Evolutionary conservation across 2,329 filamentous ascomycete species (phyloP).

Genomic region (Trichoderma gracile): DNA sequence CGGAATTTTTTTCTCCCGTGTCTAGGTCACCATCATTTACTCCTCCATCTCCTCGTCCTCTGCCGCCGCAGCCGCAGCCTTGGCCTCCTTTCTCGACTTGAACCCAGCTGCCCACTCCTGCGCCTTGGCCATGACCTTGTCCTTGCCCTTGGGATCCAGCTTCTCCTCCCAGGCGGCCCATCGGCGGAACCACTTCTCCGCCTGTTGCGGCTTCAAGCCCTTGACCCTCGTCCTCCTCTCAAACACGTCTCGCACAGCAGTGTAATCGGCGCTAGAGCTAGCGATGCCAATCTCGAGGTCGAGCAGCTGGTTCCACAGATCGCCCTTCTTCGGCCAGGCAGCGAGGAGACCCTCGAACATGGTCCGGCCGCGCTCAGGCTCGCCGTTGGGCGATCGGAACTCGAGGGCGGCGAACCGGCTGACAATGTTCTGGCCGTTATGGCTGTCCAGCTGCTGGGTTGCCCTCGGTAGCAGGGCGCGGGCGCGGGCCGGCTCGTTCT

Average conservation of each 20-base stretch:
- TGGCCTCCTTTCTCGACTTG: constrained; percentile 48
- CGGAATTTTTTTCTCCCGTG: not conserved
- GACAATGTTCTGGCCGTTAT: constrained; percentile 67
- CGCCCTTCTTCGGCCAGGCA: constrained; percentile 83
- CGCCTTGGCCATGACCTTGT: constrained; percentile 70
- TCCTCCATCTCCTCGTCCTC: constrained; percentile 42
- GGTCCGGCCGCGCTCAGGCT: constrained; percentile 87
- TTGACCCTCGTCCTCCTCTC: constrained; percentile 72
- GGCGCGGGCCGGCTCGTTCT: constrained; percentile 68
- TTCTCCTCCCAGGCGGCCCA: constrained; percentile 89
- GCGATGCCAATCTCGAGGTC: constrained; percentile 75
- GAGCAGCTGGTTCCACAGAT: constrained; percentile 89
- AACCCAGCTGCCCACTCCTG: constrained; percentile 65
- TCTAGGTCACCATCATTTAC: constrained; percentile 21
- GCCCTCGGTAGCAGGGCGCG: constrained; percentile 80
- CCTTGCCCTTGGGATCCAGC: constrained; percentile 65
- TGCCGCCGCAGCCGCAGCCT: constrained; percentile 39
- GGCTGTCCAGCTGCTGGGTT: constrained; percentile 73
- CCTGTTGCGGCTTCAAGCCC: constrained; percentile 77
- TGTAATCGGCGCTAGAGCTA: constrained; percentile 52
- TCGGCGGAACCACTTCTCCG: constrained; percentile 84
- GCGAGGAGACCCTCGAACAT: constrained; percentile 87
- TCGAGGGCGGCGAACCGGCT: constrained; percentile 89
- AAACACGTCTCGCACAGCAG: constrained; percentile 72
- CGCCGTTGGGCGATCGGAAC: constrained; percentile 79